These are phyloP conservation scores for Herpetomonas samuelpessoai DNA, from an alignment of 208 protist genomes.

Conservation along the genomic window DNA sequence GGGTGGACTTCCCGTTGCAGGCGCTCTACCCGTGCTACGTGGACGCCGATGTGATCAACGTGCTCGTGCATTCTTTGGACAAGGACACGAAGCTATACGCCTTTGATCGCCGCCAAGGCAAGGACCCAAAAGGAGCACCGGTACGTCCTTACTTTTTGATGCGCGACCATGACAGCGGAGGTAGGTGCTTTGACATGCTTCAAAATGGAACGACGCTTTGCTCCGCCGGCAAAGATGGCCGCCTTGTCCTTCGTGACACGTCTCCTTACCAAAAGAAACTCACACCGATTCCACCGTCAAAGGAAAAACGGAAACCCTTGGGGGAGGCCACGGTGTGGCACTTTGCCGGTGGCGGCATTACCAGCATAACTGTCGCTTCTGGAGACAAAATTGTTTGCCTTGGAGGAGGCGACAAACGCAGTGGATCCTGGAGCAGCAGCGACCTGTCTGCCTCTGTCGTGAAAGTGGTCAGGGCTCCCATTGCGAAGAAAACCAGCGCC, in stretches of 20 bases:
- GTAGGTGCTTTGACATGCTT: conserved; percentile 38
- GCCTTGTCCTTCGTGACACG: conserved; percentile 59
- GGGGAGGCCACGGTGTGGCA: conserved; percentile 36
- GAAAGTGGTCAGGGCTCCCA: neutral
- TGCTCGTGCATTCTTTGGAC: conserved; percentile 75
- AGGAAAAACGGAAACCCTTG: conserved; percentile 67
- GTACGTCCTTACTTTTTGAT: conserved; percentile 74
- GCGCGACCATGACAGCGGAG: conserved; percentile 70
- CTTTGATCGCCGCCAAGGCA: conserved; percentile 58
- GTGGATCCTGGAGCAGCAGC: conserved; percentile 6
- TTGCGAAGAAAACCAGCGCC: neutral
- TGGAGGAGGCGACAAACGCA: neutral
- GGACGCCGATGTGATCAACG: conserved; percentile 47
- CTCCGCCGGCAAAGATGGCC: conserved; percentile 66
- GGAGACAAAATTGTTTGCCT: neutral
- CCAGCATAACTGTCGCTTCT: conserved; percentile 21
- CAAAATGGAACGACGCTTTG: conserved; percentile 27
- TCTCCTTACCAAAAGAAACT: conserved; percentile 60
- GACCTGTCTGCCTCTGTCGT: neutral
- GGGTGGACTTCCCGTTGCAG: conserved; percentile 73
- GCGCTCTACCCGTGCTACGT: conserved; percentile 48
- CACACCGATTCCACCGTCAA: conserved; percentile 66
- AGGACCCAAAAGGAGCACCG: conserved; percentile 42
- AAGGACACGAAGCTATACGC: conserved; percentile 85
- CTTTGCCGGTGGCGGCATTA: conserved; percentile 48